Percentiles rank a stretch among this genome's conserved stretches.
Evolutionary conservation across 108 stramenopile genomes (phyloP).

Genomic region (Stephanodiscus minutulus): DNA sequence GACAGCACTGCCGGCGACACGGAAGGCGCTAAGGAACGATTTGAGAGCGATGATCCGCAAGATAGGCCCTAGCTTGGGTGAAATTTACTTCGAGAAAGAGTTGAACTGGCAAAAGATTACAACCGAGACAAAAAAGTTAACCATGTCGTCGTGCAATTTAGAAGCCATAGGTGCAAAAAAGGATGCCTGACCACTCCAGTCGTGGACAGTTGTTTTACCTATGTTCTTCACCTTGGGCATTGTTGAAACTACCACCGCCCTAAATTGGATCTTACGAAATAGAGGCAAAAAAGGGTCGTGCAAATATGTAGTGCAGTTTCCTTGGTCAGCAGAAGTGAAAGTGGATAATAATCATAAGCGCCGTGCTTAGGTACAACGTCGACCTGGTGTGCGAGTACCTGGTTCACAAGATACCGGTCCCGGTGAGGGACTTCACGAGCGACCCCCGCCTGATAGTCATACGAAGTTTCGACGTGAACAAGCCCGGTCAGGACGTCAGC

Average conservation of each 20-base stretch:
- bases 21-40: constrained; percentile 69
- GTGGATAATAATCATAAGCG: constrained; percentile 98
- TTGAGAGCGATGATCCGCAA: constrained; percentile 72
- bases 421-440: constrained; percentile 92
- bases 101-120: constrained; percentile 79
- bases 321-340: no score
- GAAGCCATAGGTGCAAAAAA: constrained; percentile 8
- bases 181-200: constrained; percentile 1
- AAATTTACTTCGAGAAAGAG: constrained; percentile 79
- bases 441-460: constrained; percentile 98
- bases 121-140: constrained; percentile 30
- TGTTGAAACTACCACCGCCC: no score
- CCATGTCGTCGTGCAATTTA: constrained; percentile 18
- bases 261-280: no score
- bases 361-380: constrained; percentile 98
- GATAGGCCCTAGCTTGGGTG: constrained; percentile 76
- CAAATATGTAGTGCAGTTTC: no score
- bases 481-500: constrained; percentile 97
- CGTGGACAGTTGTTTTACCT: no score
- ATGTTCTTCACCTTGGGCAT: no score
- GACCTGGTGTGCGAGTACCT: constrained; percentile 99
- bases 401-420: constrained; percentile 94
- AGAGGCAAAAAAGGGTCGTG: no score
- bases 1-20: constrained; percentile 62
- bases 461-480: constrained; percentile 99